Evolutionary conservation across 1,284 basidiomycete species (phyloP), one percentile per base, ranked within the genome.

Genomic region (Erythrobasidium hasegawianum): DNA sequence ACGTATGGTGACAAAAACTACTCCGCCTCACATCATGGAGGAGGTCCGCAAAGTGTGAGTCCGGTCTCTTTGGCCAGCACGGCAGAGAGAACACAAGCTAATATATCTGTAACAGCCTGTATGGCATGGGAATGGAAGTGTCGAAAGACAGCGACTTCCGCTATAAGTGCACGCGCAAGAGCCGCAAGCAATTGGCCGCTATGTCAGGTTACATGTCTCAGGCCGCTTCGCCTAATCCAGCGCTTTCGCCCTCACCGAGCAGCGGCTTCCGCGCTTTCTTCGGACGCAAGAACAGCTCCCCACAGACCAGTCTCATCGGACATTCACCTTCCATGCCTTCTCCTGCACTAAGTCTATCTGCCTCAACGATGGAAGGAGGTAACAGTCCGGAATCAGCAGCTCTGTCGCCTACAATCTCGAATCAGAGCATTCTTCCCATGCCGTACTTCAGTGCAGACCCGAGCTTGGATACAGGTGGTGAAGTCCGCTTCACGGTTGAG

Each of bases 401-500:
- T 8, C 50, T 69, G 8, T 71, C 70, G 4, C 68, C 70, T 22
- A 69, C 69, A 47, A 59, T 56, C 13, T 67, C 57, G 14, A 62
- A 58, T 29, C 49, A 56, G 9, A 68, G 65, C 29, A 68, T 57
- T n/a, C 55, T 57, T 13, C 75, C 75, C 16, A 53, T 72, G 64
- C 83, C 88, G 0, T 76, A 88, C 33, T 96, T 93, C 75, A 91
- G 92, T 16, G 87, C 90, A 70, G 43, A 18, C 22, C n/a, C 43
- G 14, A 72, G 72, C 14, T 64, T 79, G 27, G 93, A 96, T 75
- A 84, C 85, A 26, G 90, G 90, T 45, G 93, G 94, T 74, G 93
- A 96, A 83, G 89, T 96, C 69, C 85, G 89, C 71, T 96, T 96
- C 81, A 89, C 85, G n/a, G 87, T 95, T 65, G 93, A 97, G 80